A percentile compares a stretch with the other conserved stretches of the same genome.
phyloP scores from a whole-genome alignment of 768 basidiomycete genomes.

The Pisolithus tinctorius region DNA sequence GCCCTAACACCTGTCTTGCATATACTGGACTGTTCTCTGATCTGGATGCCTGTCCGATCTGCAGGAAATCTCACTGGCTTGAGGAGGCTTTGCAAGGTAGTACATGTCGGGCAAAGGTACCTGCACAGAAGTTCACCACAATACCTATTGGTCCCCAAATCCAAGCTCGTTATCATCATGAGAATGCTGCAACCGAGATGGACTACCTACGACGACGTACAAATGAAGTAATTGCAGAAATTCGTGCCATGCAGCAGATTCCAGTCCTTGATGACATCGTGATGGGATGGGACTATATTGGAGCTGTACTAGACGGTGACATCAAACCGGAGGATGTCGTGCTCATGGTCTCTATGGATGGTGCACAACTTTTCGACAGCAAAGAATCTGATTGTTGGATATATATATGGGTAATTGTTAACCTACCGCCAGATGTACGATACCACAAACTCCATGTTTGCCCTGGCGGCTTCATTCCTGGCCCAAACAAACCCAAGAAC shows the following conservation, averaged over 20 bases:
- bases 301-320: not conserved
- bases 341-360: conserved; percentile 33
- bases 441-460: conserved; percentile 8
- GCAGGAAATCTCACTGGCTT: conserved; percentile 26
- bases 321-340: conserved; percentile 20
- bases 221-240: conserved; percentile 10
- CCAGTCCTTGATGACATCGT: not conserved
- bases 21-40: conserved; percentile 33
- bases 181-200: conserved; percentile 18
- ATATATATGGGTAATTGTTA: conserved; percentile 32
- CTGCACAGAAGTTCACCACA: conserved; percentile 29
- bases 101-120: conserved; percentile 12
- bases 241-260: not conserved
- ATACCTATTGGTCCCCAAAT: conserved; percentile 38
- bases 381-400: conserved; percentile 30
- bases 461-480: conserved; percentile 18
- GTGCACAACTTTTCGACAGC: conserved; percentile 38
- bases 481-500: conserved; percentile 26
- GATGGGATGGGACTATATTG: conserved; percentile 9
- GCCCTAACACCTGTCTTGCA: conserved; percentile 32
- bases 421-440: conserved; percentile 17
- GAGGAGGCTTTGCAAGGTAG: not conserved
- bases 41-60: conserved; percentile 25
- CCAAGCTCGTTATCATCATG: conserved; percentile 28
- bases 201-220: conserved; percentile 18